Evolutionary conservation across 1,139 yeast genomes (phyloP).

Genomic region (Taphrina sp.): DNA sequence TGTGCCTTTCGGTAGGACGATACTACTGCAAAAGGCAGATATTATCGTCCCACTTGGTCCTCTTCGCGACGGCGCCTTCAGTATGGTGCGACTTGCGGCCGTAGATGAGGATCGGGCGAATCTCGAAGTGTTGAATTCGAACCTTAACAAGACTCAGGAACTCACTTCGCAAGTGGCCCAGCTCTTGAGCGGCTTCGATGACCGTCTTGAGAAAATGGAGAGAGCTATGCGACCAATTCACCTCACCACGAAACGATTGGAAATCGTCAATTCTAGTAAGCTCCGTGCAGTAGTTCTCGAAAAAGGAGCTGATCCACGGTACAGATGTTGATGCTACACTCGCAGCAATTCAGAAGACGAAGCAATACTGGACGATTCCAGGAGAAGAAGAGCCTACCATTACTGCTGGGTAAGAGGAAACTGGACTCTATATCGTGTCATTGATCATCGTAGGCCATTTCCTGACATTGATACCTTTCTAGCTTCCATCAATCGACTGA

Average conservation of each 20-base stretch:
- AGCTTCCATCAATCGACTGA: constrained; percentile 29
- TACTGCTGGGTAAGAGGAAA: constrained; percentile 27
- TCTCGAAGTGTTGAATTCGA: constrained; percentile 33
- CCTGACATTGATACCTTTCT: constrained; percentile 7
- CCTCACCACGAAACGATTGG: constrained; percentile 25
- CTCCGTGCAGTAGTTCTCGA: not conserved
- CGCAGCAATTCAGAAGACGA: constrained; percentile 33
- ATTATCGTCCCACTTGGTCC: too few relatives aligned
- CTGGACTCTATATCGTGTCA: too few relatives aligned
- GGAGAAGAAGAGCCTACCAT: constrained; percentile 33
- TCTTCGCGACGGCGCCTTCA: too few relatives aligned
- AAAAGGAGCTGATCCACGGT: not conserved
- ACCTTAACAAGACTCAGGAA: constrained; percentile 31
- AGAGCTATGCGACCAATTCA: constrained; percentile 32
- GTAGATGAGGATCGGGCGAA: constrained; percentile 35
- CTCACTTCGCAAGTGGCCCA: constrained; percentile 18
- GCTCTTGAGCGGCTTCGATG: constrained; percentile 28
- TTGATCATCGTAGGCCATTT: not conserved
- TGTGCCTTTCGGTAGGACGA: too few relatives aligned
- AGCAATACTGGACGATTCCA: constrained; percentile 32
- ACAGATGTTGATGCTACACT: constrained; percentile 33
- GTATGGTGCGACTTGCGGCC: too few relatives aligned
- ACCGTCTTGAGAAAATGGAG: constrained; percentile 30
- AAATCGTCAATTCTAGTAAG: constrained; percentile 19
- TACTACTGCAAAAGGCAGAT: too few relatives aligned